These are phyloP conservation scores for Aleurites moluccanus DNA, from an alignment of 441 rosid species.

Conservation along the genomic window DNA sequence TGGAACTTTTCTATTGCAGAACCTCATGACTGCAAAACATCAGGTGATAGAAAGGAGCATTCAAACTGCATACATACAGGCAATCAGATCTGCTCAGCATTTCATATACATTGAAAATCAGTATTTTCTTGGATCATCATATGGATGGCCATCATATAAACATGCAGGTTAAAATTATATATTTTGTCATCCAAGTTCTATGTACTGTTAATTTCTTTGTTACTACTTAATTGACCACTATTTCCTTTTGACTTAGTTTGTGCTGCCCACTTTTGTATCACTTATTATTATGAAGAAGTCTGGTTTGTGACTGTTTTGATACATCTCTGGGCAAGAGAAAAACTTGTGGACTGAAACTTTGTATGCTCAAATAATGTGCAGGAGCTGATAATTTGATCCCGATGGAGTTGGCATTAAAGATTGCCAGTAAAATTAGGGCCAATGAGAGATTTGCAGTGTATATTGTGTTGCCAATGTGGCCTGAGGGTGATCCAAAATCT, in stretches of 20 bases:
- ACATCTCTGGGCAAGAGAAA: neutral
- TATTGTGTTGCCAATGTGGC: constrained; percentile 86
- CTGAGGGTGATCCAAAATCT: constrained; percentile 94
- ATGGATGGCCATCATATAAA: constrained; percentile 31
- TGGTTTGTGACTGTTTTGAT: neutral
- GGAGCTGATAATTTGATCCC: constrained; percentile 91
- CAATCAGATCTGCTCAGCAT: constrained; percentile 51
- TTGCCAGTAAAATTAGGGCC: constrained; percentile 79
- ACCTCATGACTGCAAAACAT: constrained; percentile 22
- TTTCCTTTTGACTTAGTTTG: neutral
- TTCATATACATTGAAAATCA: constrained; percentile 48
- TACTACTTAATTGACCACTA: neutral
- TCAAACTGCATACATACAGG: constrained; percentile 46
- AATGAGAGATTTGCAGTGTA: constrained; percentile 82
- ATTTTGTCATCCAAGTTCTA: neutral
- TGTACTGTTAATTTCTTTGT: neutral
- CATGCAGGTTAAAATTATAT: constrained; percentile 27
- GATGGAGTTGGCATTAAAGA: constrained; percentile 87
- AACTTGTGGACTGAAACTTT: neutral
- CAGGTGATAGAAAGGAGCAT: constrained; percentile 37
- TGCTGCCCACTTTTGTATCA: neutral
- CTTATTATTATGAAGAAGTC: neutral
- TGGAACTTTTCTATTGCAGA: constrained; percentile 17
- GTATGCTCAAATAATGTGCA: constrained; percentile 24
- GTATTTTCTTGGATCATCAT: constrained; percentile 49